Evolutionary conservation across 257 asterid species (phyloP).

Genomic region (Nicotiana undulata): DNA sequence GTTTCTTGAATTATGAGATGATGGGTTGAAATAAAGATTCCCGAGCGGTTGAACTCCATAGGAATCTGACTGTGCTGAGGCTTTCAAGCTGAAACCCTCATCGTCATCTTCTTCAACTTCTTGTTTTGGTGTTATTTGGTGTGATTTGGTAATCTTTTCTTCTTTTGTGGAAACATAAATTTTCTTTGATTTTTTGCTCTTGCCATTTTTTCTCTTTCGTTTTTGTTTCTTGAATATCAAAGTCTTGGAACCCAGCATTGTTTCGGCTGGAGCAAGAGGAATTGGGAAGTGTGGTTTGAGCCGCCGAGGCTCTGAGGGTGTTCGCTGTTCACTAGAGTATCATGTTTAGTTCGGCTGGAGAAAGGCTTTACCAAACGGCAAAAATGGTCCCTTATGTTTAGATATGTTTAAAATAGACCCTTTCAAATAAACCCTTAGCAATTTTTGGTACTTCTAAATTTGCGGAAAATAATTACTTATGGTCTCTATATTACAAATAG

Average conservation of each 20-base stretch:
- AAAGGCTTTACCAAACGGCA: not conserved
- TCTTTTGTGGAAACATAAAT: slow-evolving; percentile 18
- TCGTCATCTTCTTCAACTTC: slow-evolving; percentile 27
- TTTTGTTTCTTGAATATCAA: slow-evolving; percentile 27
- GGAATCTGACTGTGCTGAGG: slow-evolving; percentile 46
- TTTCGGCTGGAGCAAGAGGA: not conserved
- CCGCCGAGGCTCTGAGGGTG: not conserved
- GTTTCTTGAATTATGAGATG: slow-evolving; percentile 57
- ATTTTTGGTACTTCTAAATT: no score
- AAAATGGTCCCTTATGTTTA: no score
- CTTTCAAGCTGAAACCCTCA: slow-evolving; percentile 64
- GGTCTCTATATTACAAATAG: no score
- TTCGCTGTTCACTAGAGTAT: not conserved
- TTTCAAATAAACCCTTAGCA: no score
- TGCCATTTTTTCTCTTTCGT: slow-evolving; percentile 27
- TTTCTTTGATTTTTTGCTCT: slow-evolving; percentile 18
- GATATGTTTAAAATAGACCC: no score
- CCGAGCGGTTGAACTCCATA: slow-evolving; percentile 91
- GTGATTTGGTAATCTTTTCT: slow-evolving; percentile 6
- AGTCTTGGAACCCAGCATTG: slow-evolving; percentile 46
- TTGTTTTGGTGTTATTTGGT: slow-evolving; percentile 12
- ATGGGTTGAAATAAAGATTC: slow-evolving; percentile 59
- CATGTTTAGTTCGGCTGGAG: not conserved
- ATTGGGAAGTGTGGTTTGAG: not conserved
- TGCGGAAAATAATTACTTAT: no score